These are phyloP conservation scores for Beauveria sp. DNA, from an alignment of 2,329 filamentous ascomycete species.

Conservation along the genomic window DNA sequence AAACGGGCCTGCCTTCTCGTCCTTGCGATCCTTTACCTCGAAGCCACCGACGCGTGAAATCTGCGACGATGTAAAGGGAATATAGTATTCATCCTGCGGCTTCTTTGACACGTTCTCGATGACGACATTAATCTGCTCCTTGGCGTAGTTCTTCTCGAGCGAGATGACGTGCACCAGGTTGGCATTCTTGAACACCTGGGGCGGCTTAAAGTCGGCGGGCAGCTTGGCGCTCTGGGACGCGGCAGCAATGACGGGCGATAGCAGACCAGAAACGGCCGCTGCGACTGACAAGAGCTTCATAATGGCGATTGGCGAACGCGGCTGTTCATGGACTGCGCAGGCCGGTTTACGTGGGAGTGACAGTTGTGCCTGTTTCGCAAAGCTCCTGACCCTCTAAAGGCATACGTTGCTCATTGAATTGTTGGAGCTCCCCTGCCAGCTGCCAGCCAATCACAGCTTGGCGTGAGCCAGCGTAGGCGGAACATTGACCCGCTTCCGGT, in stretches of 20 bases:
- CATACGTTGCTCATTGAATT: slow-evolving; percentile 29
- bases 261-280: slow-evolving; percentile 51
- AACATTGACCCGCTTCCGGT: slow-evolving; percentile 7
- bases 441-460: slow-evolving; percentile 20
- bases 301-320: slow-evolving; percentile 20
- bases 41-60: slow-evolving; percentile 74
- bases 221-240: slow-evolving; percentile 43
- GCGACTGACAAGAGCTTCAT: slow-evolving; percentile 42
- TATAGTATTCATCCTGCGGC: slow-evolving; percentile 81
- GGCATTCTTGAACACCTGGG: slow-evolving; percentile 86
- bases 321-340: slow-evolving; percentile 27
- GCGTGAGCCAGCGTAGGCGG: background rate
- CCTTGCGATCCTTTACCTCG: slow-evolving; percentile 90
- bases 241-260: slow-evolving; percentile 38
- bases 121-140: slow-evolving; percentile 88
- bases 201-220: slow-evolving; percentile 67
- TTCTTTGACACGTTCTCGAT: slow-evolving; percentile 78
- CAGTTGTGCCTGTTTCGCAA: slow-evolving; percentile 15
- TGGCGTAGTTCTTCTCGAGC: slow-evolving; percentile 83
- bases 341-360: slow-evolving; percentile 14
- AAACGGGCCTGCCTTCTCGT: slow-evolving; percentile 60
- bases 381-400: slow-evolving; percentile 18
- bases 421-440: slow-evolving; percentile 21
- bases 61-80: slow-evolving; percentile 74
- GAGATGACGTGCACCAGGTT: slow-evolving; percentile 89